Evolutionary conservation across 768 basidiomycete genomes (phyloP).

Genomic region (Kwoniella pini): DNA sequence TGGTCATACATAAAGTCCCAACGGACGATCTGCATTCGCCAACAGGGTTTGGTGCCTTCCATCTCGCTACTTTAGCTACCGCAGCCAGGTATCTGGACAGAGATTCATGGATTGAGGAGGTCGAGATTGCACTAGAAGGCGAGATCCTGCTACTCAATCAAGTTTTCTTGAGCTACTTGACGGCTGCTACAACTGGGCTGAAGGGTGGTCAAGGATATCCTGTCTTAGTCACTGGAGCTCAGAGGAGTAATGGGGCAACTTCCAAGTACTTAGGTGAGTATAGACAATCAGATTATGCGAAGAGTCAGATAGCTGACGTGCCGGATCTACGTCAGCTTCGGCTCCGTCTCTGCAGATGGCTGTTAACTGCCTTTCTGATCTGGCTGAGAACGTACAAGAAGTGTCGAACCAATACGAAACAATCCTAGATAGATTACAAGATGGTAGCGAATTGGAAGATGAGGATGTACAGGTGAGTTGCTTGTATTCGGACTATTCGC

Average conservation of each 20-base stretch:
- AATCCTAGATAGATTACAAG: slow-evolving; percentile 20
- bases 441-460: slow-evolving; percentile 29
- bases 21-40: slow-evolving; percentile 65
- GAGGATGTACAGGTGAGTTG: slow-evolving; percentile 26
- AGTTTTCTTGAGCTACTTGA: slow-evolving; percentile 40
- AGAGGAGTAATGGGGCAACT: slow-evolving; percentile 18
- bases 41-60: slow-evolving; percentile 80
- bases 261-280: slow-evolving; percentile 33
- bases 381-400: slow-evolving; percentile 33
- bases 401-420: slow-evolving; percentile 30
- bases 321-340: too few species aligned
- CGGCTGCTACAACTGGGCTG: slow-evolving; percentile 33
- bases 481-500: background rate
- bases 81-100: slow-evolving; percentile 70
- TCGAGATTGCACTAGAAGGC: slow-evolving; percentile 48
- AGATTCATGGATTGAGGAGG: slow-evolving; percentile 62
- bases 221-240: slow-evolving; percentile 42
- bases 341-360: slow-evolving; percentile 39
- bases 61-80: slow-evolving; percentile 72
- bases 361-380: slow-evolving; percentile 30
- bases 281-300: too few species aligned
- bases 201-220: slow-evolving; percentile 38
- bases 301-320: too few species aligned
- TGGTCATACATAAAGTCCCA: slow-evolving; percentile 69
- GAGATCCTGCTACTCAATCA: slow-evolving; percentile 35